Evolutionary conservation across 2,329 filamentous ascomycete species (phyloP).

Genomic region (Phaeomoniella chlamydospora): DNA sequence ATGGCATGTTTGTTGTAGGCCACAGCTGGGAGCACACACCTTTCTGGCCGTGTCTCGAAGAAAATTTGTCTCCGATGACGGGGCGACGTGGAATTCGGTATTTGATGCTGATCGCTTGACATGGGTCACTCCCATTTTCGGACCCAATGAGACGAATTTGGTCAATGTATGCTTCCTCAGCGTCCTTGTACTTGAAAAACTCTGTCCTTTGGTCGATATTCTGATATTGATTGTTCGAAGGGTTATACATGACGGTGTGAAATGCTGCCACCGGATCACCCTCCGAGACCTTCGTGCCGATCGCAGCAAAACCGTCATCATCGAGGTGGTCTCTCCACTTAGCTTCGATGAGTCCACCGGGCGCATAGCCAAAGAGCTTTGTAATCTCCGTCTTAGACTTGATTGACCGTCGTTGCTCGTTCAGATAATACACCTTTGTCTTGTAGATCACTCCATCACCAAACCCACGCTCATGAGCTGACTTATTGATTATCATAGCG

Average conservation of each 20-base stretch:
- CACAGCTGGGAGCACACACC: slow-evolving; percentile 94
- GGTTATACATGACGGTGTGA: slow-evolving; percentile 71
- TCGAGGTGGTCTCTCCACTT: slow-evolving; percentile 62
- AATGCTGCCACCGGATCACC: slow-evolving; percentile 80
- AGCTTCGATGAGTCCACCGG: slow-evolving; percentile 52
- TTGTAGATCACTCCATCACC: slow-evolving; percentile 96
- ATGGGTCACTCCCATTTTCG: slow-evolving; percentile 68
- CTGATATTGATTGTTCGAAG: slow-evolving; percentile 54
- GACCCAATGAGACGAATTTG: slow-evolving; percentile 83
- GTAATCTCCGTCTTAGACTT: slow-evolving; percentile 54
- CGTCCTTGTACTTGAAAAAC: slow-evolving; percentile 88
- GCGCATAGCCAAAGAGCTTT: slow-evolving; percentile 85
- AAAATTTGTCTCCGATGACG: slow-evolving; percentile 97
- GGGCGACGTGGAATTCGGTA: slow-evolving; percentile 81
- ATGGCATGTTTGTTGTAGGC: slow-evolving; percentile 88
- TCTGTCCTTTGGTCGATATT: slow-evolving; percentile 79
- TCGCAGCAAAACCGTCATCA: slow-evolving; percentile 69
- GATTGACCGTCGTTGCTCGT: slow-evolving; percentile 53
- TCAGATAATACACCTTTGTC: slow-evolving; percentile 79
- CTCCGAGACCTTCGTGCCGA: slow-evolving; percentile 63
- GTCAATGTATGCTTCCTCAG: slow-evolving; percentile 76
- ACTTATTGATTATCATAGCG: slow-evolving; percentile 99
- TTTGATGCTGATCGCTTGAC: slow-evolving; percentile 83
- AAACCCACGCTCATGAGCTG: slow-evolving; percentile 87
- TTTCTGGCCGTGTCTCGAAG: slow-evolving; percentile 94